These are phyloP conservation scores for Fusarium pseudonygamai DNA, from an alignment of 2,329 filamentous ascomycete species.

Conservation along the genomic window DNA sequence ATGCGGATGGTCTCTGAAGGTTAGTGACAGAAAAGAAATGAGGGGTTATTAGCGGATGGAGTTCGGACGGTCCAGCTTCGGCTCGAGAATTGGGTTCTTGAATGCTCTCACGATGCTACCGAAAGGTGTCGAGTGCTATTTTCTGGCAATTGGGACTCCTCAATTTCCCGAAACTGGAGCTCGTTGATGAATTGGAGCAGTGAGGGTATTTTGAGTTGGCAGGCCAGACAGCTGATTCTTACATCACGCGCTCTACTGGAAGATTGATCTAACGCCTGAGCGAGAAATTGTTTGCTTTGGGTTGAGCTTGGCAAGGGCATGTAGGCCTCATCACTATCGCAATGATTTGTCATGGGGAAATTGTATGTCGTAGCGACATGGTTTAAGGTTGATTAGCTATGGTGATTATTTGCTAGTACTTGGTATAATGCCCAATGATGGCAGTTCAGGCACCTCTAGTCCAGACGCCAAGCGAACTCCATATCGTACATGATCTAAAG, in stretches of 20 bases:
- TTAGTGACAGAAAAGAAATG: not conserved
- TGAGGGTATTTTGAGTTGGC: no score
- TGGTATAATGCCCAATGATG: not conserved
- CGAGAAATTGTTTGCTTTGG: no score
- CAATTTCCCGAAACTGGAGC: no score
- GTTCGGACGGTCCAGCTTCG: not conserved
- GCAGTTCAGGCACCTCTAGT: not conserved
- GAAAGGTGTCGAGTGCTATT: accelerated
- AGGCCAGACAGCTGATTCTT: no score
- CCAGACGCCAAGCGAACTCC: slow-evolving; percentile 11
- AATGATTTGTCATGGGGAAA: not conserved
- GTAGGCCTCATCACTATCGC: no score
- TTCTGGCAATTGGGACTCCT: not conserved
- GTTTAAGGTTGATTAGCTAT: not conserved
- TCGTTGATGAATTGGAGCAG: no score
- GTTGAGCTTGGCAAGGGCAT: no score
- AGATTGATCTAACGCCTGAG: no score
- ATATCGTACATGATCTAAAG: slow-evolving; percentile 29
- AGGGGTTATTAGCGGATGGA: not conserved
- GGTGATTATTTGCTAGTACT: not conserved
- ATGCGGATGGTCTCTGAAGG: not conserved
- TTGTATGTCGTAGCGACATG: not conserved
- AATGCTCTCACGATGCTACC: not conserved
- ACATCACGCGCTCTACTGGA: no score
- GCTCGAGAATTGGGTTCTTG: not conserved